Evolutionary conservation across 305 asterid species (phyloP).

Genomic region (Plantago coronopus): DNA sequence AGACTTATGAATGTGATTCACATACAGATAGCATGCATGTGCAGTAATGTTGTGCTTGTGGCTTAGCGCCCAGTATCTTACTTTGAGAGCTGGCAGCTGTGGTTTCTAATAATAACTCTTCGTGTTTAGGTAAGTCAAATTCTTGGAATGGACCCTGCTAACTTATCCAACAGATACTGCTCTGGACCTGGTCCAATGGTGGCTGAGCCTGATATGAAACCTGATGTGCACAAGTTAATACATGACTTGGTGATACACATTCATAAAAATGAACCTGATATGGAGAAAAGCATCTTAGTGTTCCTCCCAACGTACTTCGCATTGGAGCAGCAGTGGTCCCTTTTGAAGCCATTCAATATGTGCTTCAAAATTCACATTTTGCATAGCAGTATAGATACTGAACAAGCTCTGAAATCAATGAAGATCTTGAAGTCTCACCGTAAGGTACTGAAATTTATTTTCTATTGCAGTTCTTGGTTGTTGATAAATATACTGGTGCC

Average conservation of each 20-base stretch:
- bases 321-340: slow-evolving; percentile 85
- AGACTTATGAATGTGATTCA: too few relatives aligned
- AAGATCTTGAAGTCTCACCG: slow-evolving; percentile 78
- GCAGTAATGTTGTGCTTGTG: neutral
- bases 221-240: slow-evolving; percentile 73
- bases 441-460: slow-evolving; percentile 43
- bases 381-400: slow-evolving; percentile 83
- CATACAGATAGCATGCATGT: neutral
- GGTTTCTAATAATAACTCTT: slow-evolving; percentile 10
- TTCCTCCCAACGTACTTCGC: slow-evolving; percentile 89
- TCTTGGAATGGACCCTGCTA: slow-evolving; percentile 54
- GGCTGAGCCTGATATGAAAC: slow-evolving; percentile 55
- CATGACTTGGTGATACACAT: slow-evolving; percentile 76
- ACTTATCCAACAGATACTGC: slow-evolving; percentile 59
- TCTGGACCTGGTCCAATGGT: slow-evolving; percentile 63
- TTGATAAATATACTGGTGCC: slow-evolving; percentile 8
- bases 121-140: slow-evolving; percentile 55
- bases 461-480: slow-evolving; percentile 13
- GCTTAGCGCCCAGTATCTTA: slow-evolving; percentile 13
- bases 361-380: slow-evolving; percentile 82
- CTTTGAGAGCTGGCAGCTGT: slow-evolving; percentile 8
- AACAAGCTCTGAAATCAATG: slow-evolving; percentile 89
- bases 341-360: slow-evolving; percentile 58
- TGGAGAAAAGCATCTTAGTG: slow-evolving; percentile 88
- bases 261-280: slow-evolving; percentile 81